phyloP scores from a whole-genome alignment of 371 early-diverging fungal species.

The Apophysomyces trapeziformis region DNA sequence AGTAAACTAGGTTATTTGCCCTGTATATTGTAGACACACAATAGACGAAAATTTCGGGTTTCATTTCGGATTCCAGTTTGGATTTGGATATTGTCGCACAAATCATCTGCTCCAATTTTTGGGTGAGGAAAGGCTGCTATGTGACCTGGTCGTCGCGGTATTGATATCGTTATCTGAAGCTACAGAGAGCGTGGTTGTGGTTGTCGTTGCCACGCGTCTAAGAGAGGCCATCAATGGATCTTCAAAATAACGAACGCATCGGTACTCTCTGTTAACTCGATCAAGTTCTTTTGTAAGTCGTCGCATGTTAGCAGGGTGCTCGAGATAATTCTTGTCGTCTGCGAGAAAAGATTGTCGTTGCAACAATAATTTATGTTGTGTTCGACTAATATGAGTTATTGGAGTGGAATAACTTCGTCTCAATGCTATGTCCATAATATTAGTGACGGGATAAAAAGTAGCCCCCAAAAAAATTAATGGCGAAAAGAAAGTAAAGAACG shows the following conservation, averaged over 20 bases:
- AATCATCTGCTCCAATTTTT: slow-evolving; percentile 5
- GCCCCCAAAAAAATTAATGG: too few species aligned
- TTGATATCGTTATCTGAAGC: neutral
- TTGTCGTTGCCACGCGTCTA: slow-evolving; percentile 11
- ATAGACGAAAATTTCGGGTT: neutral
- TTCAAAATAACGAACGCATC: slow-evolving; percentile 18
- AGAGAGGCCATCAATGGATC: slow-evolving; percentile 21
- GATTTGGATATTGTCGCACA: neutral
- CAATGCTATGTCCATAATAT: neutral
- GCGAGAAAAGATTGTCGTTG: slow-evolving; percentile 40
- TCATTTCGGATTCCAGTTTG: slow-evolving; percentile 11
- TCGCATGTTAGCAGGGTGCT: slow-evolving; percentile 39
- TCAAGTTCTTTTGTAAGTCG: slow-evolving; percentile 39
- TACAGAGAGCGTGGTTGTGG: neutral
- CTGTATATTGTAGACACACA: slow-evolving; percentile 3
- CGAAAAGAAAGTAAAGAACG: neutral
- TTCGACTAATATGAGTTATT: slow-evolving; percentile 19
- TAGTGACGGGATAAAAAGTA: neutral
- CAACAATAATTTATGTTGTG: slow-evolving; percentile 42
- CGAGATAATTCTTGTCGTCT: slow-evolving; percentile 34
- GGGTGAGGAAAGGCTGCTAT: neutral
- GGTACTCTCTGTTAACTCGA: slow-evolving; percentile 40
- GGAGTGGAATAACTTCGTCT: neutral
- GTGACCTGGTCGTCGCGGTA: too few species aligned
- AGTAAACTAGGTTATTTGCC: slow-evolving; percentile 7